Conservation (phyloP, 371 early-diverging fungal species). For the Mycotypha africana region DNA sequence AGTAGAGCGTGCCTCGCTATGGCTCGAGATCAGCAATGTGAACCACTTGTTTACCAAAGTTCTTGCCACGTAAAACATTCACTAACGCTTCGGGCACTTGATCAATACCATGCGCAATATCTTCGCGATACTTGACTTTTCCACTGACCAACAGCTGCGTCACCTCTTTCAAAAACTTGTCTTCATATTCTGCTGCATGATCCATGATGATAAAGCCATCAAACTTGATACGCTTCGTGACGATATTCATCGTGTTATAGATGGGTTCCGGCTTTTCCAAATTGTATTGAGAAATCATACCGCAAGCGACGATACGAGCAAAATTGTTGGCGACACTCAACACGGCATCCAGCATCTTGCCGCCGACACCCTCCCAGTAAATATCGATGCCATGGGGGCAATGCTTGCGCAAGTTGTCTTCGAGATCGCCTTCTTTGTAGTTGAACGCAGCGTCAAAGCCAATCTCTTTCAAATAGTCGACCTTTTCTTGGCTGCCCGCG, state of each 20-base stretch:
- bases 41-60: constrained; percentile 80
- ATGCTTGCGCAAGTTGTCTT: constrained; percentile 33
- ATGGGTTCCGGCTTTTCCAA: constrained; percentile 20
- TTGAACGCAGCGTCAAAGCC: constrained; percentile 79
- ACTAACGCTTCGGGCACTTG: constrained; percentile 71
- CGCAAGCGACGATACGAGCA: constrained; percentile 54
- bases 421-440: constrained; percentile 64
- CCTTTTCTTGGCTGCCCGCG: constrained; percentile 76
- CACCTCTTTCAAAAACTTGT: constrained; percentile 53
- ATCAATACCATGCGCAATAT: constrained; percentile 69
- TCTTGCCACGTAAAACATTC: constrained; percentile 67
- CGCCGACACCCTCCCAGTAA: constrained; percentile 70
- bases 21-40: constrained; percentile 56
- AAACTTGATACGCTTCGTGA: constrained; percentile 46
- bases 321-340: constrained; percentile 44
- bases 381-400: constrained; percentile 70
- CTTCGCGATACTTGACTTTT: constrained; percentile 60
- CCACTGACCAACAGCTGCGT: constrained; percentile 57
- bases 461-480: constrained; percentile 50
- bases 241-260: constrained; percentile 30
- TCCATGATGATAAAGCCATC: constrained; percentile 56
- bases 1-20: too few species aligned
- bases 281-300: constrained; percentile 75
- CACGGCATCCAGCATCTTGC: constrained; percentile 61
- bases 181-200: constrained; percentile 29